Evolutionary conservation across 78 protist species (phyloP).

Genomic region (Dictyostelium capitatum): DNA sequence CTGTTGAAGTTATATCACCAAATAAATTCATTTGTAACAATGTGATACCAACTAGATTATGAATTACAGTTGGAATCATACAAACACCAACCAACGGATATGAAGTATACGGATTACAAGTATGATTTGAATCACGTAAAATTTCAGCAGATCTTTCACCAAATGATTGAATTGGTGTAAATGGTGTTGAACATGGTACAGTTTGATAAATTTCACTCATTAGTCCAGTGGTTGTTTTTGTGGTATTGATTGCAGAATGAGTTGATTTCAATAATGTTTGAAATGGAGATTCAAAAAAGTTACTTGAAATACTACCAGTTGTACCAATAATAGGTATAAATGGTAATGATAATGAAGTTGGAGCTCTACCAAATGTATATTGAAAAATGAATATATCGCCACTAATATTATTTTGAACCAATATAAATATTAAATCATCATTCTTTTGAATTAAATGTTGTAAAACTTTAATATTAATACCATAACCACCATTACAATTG

Average conservation of each 20-base stretch:
- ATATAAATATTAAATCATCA: conserved; percentile 8
- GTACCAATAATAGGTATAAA: conserved; percentile 1
- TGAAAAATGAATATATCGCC: conserved; percentile 31
- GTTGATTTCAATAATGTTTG: background rate
- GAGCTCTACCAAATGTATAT: conserved; percentile 15
- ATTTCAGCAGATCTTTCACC: background rate
- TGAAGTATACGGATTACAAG: background rate
- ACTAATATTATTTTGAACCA: conserved; percentile 22
- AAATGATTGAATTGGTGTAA: conserved; percentile 19
- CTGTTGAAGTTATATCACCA: conserved; percentile 22
- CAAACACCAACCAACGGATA: conserved; percentile 22
- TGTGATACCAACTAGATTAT: conserved; percentile 4
- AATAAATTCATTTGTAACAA: conserved; percentile 6
- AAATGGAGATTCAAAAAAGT: conserved; percentile 5
- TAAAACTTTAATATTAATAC: background rate
- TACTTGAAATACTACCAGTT: background rate
- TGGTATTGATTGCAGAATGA: background rate
- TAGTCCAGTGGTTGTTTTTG: background rate
- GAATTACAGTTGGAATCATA: background rate
- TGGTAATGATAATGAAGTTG: conserved; percentile 34
- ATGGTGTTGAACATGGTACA: conserved; percentile 18
- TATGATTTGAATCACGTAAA: background rate
- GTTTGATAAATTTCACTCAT: conserved; percentile 1
- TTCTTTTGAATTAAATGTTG: background rate
- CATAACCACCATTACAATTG: background rate